phyloP scores from a whole-genome alignment of 805 yeast genomes.

The Metschnikowia peoriensis region DNA sequence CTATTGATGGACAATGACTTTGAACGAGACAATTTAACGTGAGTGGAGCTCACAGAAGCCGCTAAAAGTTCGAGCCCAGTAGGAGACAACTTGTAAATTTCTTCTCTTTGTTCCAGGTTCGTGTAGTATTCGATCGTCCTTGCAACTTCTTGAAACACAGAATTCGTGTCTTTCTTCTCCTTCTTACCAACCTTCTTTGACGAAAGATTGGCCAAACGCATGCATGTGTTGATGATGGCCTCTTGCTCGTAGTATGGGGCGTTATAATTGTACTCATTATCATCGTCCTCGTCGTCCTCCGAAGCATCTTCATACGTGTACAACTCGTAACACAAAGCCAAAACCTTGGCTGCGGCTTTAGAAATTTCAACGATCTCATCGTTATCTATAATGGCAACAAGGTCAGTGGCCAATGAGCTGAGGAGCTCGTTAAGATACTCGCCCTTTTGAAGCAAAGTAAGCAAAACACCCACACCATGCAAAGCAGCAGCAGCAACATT shows the following conservation, averaged over 20 bases:
- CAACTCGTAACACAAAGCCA: conserved; percentile 56
- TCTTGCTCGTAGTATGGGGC: conserved; percentile 56
- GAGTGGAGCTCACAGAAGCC: conserved; percentile 32
- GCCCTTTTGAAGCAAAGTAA: conserved; percentile 45
- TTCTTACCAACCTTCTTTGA: conserved; percentile 59
- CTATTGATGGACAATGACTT: conserved; percentile 46
- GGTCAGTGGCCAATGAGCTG: conserved; percentile 27
- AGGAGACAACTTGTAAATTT: conserved; percentile 34
- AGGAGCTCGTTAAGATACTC: conserved; percentile 41
- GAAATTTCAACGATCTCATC: conserved; percentile 44
- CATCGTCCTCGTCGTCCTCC: conserved; percentile 38
- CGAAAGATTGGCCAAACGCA: conserved; percentile 48
- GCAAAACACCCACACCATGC: conserved; percentile 45
- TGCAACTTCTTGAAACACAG: conserved; percentile 58
- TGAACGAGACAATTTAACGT: conserved; percentile 44
- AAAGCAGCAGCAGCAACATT: conserved; percentile 41
- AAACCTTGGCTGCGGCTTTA: conserved; percentile 53
- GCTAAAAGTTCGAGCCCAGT: conserved; percentile 34
- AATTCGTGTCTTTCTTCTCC: conserved; percentile 58
- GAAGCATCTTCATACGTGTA: conserved; percentile 44
- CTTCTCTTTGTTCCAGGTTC: conserved; percentile 32
- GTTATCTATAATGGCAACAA: conserved; percentile 43
- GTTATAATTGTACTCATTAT: conserved; percentile 43
- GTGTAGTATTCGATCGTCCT: conserved; percentile 45
- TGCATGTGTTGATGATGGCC: conserved; percentile 40